Evolutionary conservation across 768 basidiomycete species (phyloP).

Genomic region (Hygrocybe punicea): DNA sequence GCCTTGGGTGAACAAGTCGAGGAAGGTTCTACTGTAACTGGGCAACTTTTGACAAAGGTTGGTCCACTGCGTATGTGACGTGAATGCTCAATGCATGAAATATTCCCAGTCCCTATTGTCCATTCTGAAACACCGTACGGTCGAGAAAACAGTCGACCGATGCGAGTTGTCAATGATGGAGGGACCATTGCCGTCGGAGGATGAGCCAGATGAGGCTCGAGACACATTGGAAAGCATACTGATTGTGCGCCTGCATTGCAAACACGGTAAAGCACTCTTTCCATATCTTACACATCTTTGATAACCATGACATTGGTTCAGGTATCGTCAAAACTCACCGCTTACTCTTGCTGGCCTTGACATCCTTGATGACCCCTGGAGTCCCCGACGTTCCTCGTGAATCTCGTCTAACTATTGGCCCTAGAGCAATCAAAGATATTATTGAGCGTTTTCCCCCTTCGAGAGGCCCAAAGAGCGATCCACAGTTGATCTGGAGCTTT

Average conservation of each 20-base stretch:
- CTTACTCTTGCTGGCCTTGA: conserved; percentile 56
- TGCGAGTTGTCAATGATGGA: conserved; percentile 73
- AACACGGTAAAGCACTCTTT: conserved; percentile 57
- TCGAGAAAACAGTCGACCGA: conserved; percentile 73
- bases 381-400: conserved; percentile 55
- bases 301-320: conserved; percentile 31
- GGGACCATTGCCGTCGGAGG: conserved; percentile 31
- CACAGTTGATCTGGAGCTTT: conserved; percentile 81
- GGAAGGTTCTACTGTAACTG: conserved; percentile 46
- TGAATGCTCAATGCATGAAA: conserved; percentile 5
- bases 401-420: conserved; percentile 68
- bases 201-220: conserved; percentile 37
- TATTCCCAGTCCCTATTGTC: conserved; percentile 58
- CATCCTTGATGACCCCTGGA: conserved; percentile 61
- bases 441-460: conserved; percentile 75
- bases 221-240: conserved; percentile 71
- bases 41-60: conserved; percentile 71
- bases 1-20: conserved; percentile 32
- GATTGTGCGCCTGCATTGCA: conserved; percentile 72
- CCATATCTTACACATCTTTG: background rate
- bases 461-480: conserved; percentile 63
- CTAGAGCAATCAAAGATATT: conserved; percentile 69
- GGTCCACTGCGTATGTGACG: conserved; percentile 4
- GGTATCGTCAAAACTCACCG: conserved; percentile 83
- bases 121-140: conserved; percentile 67